Evolutionary conservation across 495 filamentous ascomycete species (phyloP), one percentile per base, ranked within the genome.

Genomic region (Massariosphaeria phaeospora): DNA sequence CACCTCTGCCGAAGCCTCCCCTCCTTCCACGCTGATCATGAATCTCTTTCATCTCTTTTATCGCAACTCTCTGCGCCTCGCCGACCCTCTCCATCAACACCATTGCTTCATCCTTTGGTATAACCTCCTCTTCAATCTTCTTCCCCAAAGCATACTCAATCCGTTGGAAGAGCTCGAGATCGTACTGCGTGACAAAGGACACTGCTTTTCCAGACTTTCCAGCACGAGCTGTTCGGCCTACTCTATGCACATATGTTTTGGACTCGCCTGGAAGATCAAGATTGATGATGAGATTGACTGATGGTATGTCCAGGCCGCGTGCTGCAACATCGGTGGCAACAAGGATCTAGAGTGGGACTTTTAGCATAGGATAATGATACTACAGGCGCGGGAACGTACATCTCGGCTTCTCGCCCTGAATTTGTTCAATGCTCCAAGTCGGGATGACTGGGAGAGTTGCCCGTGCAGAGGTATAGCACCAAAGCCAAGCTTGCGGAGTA

Each of bases 311-410:
- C 7, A 98, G 77, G 74, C 93, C 93, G 63, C 93, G 80, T 8
- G 93, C 89, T 3, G 94, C 93, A 23, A 97, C 90, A 66, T 97
- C 93, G 0, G 91, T 97, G 0, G 91, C 91, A n/a, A 96, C 85
- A 12, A 97, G 79, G 52, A 98, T 91, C 51, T n/a, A n/a, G n/a
- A n/a, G n/a, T n/a, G n/a, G n/a, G n/a, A n/a, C n/a, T n/a, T n/a
- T n/a, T n/a, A n/a, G n/a, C n/a, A n/a, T n/a, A n/a, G n/a, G n/a
- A n/a, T n/a, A n/a, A n/a, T n/a, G n/a, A n/a, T n/a, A n/a, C n/a
- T n/a, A n/a, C n/a, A n/a, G n/a, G n/a, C n/a, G n/a, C n/a, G n/a
- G n/a, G n/a, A n/a, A n/a, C n/a, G n/a, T n/a, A n/a, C n/a, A n/a
- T 91, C 79, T 9, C 90, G 76, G 42, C 73, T 78, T 11, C 84